Base-by-base conservation (phyloP, 192 early-diverging fungal genomes). In the Coemansia sp. region DNA sequence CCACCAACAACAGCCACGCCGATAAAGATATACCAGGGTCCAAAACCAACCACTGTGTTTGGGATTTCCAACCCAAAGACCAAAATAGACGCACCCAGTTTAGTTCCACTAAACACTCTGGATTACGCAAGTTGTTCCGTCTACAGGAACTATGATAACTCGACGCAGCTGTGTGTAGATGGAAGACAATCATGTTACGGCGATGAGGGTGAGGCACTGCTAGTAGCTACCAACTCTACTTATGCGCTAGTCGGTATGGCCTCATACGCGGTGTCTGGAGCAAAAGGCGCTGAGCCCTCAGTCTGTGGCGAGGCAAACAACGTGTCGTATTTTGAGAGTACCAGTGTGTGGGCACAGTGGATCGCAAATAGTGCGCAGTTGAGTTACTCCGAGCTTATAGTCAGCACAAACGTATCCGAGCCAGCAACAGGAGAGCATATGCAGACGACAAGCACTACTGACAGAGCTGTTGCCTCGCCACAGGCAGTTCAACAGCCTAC, bases 171-270 rank as follows among this genome's bases (percentile, higher is more conserved):
- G 20, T 77, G 75, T 27, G 70, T 47, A 5, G 24, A 20, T 2
- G 75, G 65, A 1, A 20, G 18, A 0, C 12, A 22, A 1, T 53
- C 65, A 61, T 77, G 75, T 40, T n/a, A 31, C 34, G 70, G 70
- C 41, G 75, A 77, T 34, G 75, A 71, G 34, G 75, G 75, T 3
- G 75, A 66, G 11, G 70, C 75, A 36, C 55, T 77, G 43, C 22
- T 77, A n/a, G 66, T 77, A 16, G n/a, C 27, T 22, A 12, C 44
- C 22, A 55, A 31, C 1, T 24, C 41, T 9, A 39, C 41, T 8
- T 50, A 62, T 15, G 75, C 75, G 29, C 41, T 77, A 12, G 38
- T 65, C 15, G 75, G 75, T 15, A 44, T 77, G 27, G 66, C 70
- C 5, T 77, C 75, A 3, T 71, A 72, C 8, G 47, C 66, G 1